Evolutionary conservation across 495 filamentous ascomycete genomes (phyloP), one percentile per base, ranked within the genome.

Genomic region (Chaetomium cochliodes): DNA sequence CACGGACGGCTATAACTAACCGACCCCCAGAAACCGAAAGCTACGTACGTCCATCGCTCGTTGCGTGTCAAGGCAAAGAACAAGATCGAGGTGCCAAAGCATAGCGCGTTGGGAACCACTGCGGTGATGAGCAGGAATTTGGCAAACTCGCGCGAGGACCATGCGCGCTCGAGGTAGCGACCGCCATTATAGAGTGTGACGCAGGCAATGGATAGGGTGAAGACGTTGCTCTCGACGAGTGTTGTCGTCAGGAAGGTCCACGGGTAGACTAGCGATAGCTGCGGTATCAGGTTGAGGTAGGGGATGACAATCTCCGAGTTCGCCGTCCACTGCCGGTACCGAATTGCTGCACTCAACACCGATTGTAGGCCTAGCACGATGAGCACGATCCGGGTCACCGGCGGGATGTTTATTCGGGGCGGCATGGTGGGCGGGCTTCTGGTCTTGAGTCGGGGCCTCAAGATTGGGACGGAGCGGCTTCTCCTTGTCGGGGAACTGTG

Each of bases 91-190:
- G 90, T 80, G 1, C 86, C 79, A 67, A 94, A 90, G 61, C 86
- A 85, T 28, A 90, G 70, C 28, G 88, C 60, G 74, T 97, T 98
- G 16, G 96, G 92, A 56, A 97, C 80, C 67, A 96, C 74, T 16
- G 89, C 81, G 54, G 88, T 80, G 64, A 94, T 81, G 28, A 92
- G 78, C 20, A 97, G 82, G 77, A 98, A 98, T 74, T 93, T 97
- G 69, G 84, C 90, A 72, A 97, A 92, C 74, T 98, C 94, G 49
- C 82, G 84, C n/a, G 90, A 92, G 33, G 92, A 89, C 94, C 94
- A 98, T 53, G 96, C 94, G 67, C 94, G 86, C 79, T 98, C 94
- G 28, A 98, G 85, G 72, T 98, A 98, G 67, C 92, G 87, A 9
- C 96, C 94, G 23, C 92, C 96, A 81, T 96, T 92, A 77, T 96